phyloP scores from a whole-genome alignment of 257 asterid species.

The Haberlea rhodopensis region DNA sequence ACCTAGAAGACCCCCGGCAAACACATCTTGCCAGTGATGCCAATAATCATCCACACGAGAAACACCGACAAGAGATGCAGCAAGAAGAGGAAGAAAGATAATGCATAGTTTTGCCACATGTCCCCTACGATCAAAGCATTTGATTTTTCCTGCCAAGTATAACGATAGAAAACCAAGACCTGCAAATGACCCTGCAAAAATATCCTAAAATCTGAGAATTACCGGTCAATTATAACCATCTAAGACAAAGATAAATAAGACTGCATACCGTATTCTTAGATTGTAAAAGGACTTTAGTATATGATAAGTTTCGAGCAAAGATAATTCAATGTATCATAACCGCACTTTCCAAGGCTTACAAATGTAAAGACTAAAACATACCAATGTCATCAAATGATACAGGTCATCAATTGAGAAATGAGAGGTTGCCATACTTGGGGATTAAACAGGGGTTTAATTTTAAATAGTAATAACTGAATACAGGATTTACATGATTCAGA shows the following conservation, averaged over 20 bases:
- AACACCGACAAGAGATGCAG: conserved; percentile 44
- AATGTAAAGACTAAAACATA: not conserved
- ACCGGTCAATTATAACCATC: not conserved
- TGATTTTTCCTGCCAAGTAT: conserved; percentile 46
- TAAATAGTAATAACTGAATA: no score
- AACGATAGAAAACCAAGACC: conserved; percentile 46
- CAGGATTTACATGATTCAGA: not conserved
- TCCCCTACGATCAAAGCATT: conserved; percentile 40
- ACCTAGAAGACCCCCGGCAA: conserved; percentile 43
- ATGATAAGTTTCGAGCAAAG: not conserved
- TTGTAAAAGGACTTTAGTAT: not conserved
- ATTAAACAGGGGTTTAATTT: no score
- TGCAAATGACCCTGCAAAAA: conserved; percentile 52
- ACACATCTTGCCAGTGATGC: conserved; percentile 54
- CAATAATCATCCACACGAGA: conserved; percentile 52
- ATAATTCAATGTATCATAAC: not conserved
- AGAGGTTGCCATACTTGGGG: not conserved
- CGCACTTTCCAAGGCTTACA: not conserved
- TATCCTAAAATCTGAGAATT: not conserved
- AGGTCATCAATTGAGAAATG: not conserved
- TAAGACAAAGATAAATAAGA: not conserved
- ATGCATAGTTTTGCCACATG: conserved; percentile 48
- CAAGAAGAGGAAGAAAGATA: conserved; percentile 39
- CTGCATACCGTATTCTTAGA: no score
- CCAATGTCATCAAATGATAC: not conserved